Percentiles rank a stretch among this genome's conserved stretches.
Evolutionary conservation across 2,329 filamentous ascomycete species (phyloP).

Genomic region (Beauveria varroae): DNA sequence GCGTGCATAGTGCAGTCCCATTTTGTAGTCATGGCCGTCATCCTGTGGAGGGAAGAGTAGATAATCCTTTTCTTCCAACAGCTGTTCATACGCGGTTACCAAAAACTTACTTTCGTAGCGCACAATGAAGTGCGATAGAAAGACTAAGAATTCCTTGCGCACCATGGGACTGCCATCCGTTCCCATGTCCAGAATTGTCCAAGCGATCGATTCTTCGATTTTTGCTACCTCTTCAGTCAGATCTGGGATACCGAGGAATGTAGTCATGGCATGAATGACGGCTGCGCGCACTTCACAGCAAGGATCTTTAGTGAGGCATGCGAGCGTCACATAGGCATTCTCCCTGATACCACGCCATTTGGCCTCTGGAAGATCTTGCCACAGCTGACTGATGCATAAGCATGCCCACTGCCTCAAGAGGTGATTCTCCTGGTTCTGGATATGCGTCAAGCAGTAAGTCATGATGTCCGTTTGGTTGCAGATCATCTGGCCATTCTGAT

Average conservation of each 20-base stretch:
- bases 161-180: conserved; percentile 93
- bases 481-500: conserved; percentile 83
- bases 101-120: conserved; percentile 90
- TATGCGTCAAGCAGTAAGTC: conserved; percentile 74
- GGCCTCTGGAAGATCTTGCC: conserved; percentile 82
- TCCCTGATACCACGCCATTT: conserved; percentile 95
- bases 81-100: conserved; percentile 84
- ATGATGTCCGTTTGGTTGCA: conserved; percentile 89
- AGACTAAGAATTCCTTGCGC: conserved; percentile 84
- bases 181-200: conserved; percentile 83
- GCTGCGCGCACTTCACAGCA: conserved; percentile 90
- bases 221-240: conserved; percentile 84
- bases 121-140: conserved; percentile 84
- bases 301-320: conserved; percentile 72
- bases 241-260: conserved; percentile 88
- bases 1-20: conserved; percentile 55
- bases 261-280: conserved; percentile 88
- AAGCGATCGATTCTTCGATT: conserved; percentile 85
- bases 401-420: conserved; percentile 92
- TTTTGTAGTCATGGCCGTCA: conserved; percentile 51
- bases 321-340: conserved; percentile 73
- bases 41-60: conserved; percentile 47
- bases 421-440: conserved; percentile 80
- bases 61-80: conserved; percentile 74
- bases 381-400: conserved; percentile 89